Evolutionary conservation across 2,329 filamentous ascomycete genomes (phyloP).

Genomic region (Dendrostoma leiphaemia): DNA sequence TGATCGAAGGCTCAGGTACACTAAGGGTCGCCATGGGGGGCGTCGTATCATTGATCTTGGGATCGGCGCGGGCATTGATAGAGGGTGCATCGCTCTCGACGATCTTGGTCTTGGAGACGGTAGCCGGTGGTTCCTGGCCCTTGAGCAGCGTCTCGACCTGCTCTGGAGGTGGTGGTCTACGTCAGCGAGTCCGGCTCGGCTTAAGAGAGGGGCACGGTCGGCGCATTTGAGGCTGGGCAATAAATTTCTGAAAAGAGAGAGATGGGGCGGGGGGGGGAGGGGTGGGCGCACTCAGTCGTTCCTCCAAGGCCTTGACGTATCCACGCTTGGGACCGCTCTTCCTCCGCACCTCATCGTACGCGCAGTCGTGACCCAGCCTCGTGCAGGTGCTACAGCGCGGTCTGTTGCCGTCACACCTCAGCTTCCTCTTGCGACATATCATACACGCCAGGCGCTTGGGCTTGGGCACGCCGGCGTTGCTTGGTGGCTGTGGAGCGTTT

Average conservation of each 20-base stretch:
- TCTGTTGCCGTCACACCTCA: conserved; percentile 81
- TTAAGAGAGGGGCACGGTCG: conserved; percentile 1
- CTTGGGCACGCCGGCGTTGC: conserved; percentile 64
- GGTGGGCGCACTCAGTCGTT: conserved; percentile 72
- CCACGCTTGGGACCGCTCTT: conserved; percentile 94
- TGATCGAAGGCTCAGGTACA: conserved; percentile 45
- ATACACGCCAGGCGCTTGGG: conserved; percentile 95
- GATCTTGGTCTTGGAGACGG: conserved; percentile 9
- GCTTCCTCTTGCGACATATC: conserved; percentile 87
- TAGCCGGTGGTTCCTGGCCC: conserved; percentile 60
- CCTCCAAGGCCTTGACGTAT: conserved; percentile 92
- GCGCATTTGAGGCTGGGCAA: no score
- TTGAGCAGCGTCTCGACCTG: conserved; percentile 92
- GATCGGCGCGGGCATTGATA: conserved; percentile 21
- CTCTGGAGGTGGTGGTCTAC: conserved; percentile 50
- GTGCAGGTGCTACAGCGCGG: conserved; percentile 88
- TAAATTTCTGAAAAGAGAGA: no score
- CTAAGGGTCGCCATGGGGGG: conserved; percentile 33
- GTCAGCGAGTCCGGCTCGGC: conserved; percentile 8
- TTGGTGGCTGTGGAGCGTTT: conserved; percentile 30
- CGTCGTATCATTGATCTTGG: conserved; percentile 32
- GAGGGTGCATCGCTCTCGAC: conserved; percentile 23
- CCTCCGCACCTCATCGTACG: conserved; percentile 87
- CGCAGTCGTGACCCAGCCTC: conserved; percentile 80
- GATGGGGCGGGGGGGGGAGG: conserved; percentile 6